phyloP scores from a whole-genome alignment of 495 filamentous ascomycete species.

The Aspergillus coremiiformis region DNA sequence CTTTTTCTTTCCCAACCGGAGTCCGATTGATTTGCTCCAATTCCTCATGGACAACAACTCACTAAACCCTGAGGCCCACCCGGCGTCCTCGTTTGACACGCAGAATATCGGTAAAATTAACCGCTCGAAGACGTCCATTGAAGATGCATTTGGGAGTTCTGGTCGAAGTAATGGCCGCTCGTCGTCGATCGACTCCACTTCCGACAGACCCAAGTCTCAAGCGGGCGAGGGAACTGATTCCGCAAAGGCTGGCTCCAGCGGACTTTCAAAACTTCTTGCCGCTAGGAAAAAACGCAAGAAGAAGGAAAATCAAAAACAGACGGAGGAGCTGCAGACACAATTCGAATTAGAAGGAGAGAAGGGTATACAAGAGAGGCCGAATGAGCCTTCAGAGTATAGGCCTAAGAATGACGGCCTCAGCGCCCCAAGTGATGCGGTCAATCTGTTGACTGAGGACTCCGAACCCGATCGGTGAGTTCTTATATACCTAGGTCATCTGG shows the following conservation, averaged over 20 bases:
- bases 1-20: constrained; percentile 1
- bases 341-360: constrained; percentile 17
- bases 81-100: constrained; percentile 22
- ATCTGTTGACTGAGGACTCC: constrained; percentile 62
- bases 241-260: constrained; percentile 32
- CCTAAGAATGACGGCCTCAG: constrained; percentile 19
- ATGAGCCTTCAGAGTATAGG: constrained; percentile 18
- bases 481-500: not conserved
- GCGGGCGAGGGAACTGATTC: constrained; percentile 31
- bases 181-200: constrained; percentile 37
- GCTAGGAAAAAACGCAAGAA: constrained; percentile 39
- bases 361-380: constrained; percentile 19
- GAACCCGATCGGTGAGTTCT: constrained; percentile 61
- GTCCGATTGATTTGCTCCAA: not conserved
- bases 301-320: constrained; percentile 25
- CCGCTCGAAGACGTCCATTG: constrained; percentile 28
- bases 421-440: constrained; percentile 35
- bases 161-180: constrained; percentile 37
- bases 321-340: constrained; percentile 20
- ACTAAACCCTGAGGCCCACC: constrained; percentile 11
- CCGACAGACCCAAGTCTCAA: constrained; percentile 38
- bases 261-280: constrained; percentile 49
- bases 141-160: constrained; percentile 27
- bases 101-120: constrained; percentile 18
- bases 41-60: constrained; percentile 27